Base-by-base conservation (phyloP, 129 eudicot species). In the Flaveria trinervia region DNA sequence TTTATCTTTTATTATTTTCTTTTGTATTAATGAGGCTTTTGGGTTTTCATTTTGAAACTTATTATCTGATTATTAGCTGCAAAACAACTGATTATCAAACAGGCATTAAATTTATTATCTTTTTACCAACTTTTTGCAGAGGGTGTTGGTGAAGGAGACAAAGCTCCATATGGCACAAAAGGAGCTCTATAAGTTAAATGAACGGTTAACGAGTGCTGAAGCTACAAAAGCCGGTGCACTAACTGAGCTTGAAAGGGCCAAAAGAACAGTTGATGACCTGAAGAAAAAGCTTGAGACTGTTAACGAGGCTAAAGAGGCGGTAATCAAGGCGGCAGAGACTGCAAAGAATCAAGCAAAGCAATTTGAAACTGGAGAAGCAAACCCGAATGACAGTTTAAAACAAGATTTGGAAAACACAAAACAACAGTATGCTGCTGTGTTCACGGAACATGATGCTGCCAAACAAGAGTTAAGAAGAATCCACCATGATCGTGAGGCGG, bases 181-280 rank as follows among this genome's bases (percentile, higher is more conserved):
- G 79, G 96, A 95, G 87, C 82, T 95, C 28, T 81, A 84, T 68
- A 95, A 89, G 85, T 75, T 92, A 75, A 95, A 88, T 76, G 97
- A 95, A 68, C 90, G 78, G 70, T 49, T 95, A 59, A 84, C 81
- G 59, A 83, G 81, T 82, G 92, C 97, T 23, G 99, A 95, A 80
- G 70, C 83, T 43, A 88, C 88, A n/a, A 95, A 88, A 86, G 56
- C 83, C 15, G 86, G 91, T 73, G 97, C 96, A 59, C 91, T 89
- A 48, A 51, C 71, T n/a, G 99, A 95, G 74, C 99, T 95, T 43
- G 99, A 92, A 66, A 81, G 76, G 62, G 96, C 97, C 50, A 86
- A 85, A 77, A 71, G 84, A 67, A 89, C 96, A 0, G 88, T 89
- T 8, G 97, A 91, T 16, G 88, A 88, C 36, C 82, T 95, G 18